These are phyloP conservation scores for Centella asiatica DNA, from an alignment of 129 eudicot species.

Conservation along the genomic window DNA sequence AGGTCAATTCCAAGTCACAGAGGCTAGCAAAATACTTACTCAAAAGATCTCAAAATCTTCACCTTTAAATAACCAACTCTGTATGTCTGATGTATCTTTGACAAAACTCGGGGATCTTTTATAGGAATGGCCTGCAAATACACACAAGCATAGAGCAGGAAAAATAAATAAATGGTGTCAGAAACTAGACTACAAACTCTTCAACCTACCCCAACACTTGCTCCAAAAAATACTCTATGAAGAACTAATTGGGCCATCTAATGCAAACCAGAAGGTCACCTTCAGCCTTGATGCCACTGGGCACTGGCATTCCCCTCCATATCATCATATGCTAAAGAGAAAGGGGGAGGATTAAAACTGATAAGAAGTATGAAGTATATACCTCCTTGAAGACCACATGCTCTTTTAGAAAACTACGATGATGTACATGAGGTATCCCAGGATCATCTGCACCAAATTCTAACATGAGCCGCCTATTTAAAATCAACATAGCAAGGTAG, in stretches of 20 bases:
- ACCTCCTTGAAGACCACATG: constrained; percentile 15
- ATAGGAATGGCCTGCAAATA: constrained; percentile 77
- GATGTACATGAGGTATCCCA: constrained; percentile 12
- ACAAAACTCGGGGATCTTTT: constrained; percentile 70
- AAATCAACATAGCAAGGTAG: neutral
- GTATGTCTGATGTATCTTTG: constrained; percentile 90
- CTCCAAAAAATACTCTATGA: neutral
- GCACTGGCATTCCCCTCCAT: neutral
- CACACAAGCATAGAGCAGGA: neutral
- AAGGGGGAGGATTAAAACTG: neutral
- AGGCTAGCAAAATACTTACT: neutral
- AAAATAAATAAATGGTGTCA: neutral
- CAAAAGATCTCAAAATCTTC: constrained; percentile 1
- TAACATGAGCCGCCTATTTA: neutral
- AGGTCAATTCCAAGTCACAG: constrained; percentile 6
- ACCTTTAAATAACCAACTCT: constrained; percentile 84
- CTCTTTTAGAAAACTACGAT: constrained; percentile 8
- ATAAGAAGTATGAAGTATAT: neutral
- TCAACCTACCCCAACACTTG: neutral
- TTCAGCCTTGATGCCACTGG: neutral
- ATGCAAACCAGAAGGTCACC: neutral
- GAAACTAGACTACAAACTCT: neutral
- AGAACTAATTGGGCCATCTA: neutral
- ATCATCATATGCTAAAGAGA: too few species aligned
- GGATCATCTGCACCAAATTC: constrained; percentile 8